Base-by-base conservation (phyloP, 2,329 filamentous ascomycete genomes). In the Diaporthe vexans region DNA sequence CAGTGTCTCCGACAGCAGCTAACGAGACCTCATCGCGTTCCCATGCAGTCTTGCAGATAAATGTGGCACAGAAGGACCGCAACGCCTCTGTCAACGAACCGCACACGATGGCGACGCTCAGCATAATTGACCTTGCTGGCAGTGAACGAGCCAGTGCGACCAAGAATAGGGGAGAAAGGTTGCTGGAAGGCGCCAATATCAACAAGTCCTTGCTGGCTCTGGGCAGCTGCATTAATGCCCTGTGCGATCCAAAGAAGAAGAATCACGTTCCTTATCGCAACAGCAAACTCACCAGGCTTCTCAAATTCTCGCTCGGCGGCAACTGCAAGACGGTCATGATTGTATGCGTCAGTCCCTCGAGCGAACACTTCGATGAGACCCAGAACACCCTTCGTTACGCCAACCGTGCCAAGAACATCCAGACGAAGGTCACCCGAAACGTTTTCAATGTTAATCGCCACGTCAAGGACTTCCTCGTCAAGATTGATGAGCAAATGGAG, bases 311-410 rank as follows among this genome's bases (percentile, higher is more conserved):
- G 0, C 90, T 99, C 0, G 97, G 97, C 40, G 97, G 97, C 4
- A 99, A 99, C 83, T 99, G 97, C 88, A 97, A 95, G 85, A 99
- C 97, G 0, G 97, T 99, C 82, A 99, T 99, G 97, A 98, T 99
- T 82, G 97, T 99, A 35, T 99, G 97, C 80, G 94, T 99, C 71
- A 98, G 95, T 78, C 97, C 97, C 1, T 98, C 95, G 0, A 98
- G 97, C 80, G 94, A 94, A 7, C 97, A 99, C 84, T 99, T 97
- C 79, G 97, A 99, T 83, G 97, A 99, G 85, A 98, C 96, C 0
- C 97, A 99, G 80, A 99, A 99, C 83, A 99, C 97, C 0, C 88
- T 99, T 24, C 94, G 97, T 79, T 99, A 99, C 81, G 97, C 97
- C 67, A 98, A 99, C 83, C 91, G 97, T 78, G 97, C 97, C 74